Percentiles rank a stretch among this genome's conserved stretches.
These are phyloP conservation scores for Helotiales sp. DNA, from an alignment of 2,329 filamentous ascomycete genomes.

Conservation along the genomic window DNA sequence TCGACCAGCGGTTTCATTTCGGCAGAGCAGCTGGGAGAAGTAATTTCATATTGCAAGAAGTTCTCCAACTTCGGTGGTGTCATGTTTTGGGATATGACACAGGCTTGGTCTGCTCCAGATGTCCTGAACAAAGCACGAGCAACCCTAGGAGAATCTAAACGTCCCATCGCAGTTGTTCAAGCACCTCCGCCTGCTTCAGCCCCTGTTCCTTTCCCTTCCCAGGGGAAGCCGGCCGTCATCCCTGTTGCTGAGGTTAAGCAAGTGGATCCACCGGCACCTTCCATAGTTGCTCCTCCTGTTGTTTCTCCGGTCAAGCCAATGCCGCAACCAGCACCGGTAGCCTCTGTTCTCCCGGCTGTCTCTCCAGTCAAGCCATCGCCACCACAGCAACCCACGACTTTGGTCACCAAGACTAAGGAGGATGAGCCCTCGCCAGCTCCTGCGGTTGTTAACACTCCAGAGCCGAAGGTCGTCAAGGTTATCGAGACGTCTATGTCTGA, in stretches of 20 bases:
- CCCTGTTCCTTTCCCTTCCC: neutral
- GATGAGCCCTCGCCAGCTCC: neutral
- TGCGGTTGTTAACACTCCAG: neutral
- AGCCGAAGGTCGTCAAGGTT: conserved; percentile 11
- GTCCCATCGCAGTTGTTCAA: neutral
- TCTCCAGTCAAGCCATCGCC: conserved; percentile 29
- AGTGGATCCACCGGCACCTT: neutral
- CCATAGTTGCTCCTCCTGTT: neutral
- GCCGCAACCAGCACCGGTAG: neutral
- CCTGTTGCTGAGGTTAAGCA: neutral
- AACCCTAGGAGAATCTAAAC: conserved; percentile 17
- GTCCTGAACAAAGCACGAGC: conserved; percentile 49
- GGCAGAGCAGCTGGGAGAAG: conserved; percentile 51
- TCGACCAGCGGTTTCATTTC: conserved; percentile 58
- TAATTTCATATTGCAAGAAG: conserved; percentile 58
- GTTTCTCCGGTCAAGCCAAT: neutral
- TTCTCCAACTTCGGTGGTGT: conserved; percentile 68
- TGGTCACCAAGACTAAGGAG: neutral
- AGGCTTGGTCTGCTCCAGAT: conserved; percentile 62
- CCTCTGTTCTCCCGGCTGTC: conserved; percentile 19
- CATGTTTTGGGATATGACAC: conserved; percentile 72
- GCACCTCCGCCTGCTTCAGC: neutral
- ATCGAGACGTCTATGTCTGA: conserved; percentile 2
- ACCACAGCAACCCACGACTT: conserved; percentile 16
- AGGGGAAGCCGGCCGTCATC: too few species aligned